phyloP scores from a whole-genome alignment of 2,329 filamentous ascomycete species.

The Neofusicoccum sp. region DNA sequence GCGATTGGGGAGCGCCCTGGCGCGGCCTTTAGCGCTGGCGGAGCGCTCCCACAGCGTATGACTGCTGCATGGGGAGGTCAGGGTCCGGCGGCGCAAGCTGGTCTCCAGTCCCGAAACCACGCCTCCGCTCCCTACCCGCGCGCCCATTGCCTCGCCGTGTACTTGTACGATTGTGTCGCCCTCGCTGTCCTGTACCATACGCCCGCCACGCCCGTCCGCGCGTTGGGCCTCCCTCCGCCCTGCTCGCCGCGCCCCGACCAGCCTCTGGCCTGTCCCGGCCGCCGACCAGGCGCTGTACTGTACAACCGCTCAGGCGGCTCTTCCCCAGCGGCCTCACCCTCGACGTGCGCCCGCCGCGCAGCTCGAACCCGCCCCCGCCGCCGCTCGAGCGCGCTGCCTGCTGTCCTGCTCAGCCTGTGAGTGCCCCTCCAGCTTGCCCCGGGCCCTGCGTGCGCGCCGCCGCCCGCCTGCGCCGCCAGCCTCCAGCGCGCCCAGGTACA shows the following conservation, averaged over 20 bases:
- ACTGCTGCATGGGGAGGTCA: not conserved
- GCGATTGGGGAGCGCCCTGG: not conserved
- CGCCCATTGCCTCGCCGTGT: slow-evolving; percentile 4
- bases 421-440: not conserved
- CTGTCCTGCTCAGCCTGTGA: slow-evolving; percentile 15
- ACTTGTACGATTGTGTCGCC: slow-evolving; percentile 9
- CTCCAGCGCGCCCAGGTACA: slow-evolving; percentile 5
- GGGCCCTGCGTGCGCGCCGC: not conserved
- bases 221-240: slow-evolving; percentile 5
- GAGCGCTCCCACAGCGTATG: not conserved
- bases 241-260: slow-evolving; percentile 11
- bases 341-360: slow-evolving; percentile 10
- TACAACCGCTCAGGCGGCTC: slow-evolving; percentile 17
- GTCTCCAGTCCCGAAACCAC: slow-evolving; percentile 10
- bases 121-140: slow-evolving; percentile 9
- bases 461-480: not conserved
- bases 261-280: slow-evolving; percentile 12
- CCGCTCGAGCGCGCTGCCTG: slow-evolving; percentile 4
- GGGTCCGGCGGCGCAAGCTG: slow-evolving; percentile 5
- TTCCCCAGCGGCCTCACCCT: slow-evolving; percentile 7
- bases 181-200: slow-evolving; percentile 2
- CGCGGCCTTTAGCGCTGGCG: not conserved
- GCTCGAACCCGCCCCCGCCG: not conserved
- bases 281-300: slow-evolving; percentile 15
- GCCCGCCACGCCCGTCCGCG: not conserved